Conservation (phyloP, 345 rosid genomes). For the Draba incana region DNA sequence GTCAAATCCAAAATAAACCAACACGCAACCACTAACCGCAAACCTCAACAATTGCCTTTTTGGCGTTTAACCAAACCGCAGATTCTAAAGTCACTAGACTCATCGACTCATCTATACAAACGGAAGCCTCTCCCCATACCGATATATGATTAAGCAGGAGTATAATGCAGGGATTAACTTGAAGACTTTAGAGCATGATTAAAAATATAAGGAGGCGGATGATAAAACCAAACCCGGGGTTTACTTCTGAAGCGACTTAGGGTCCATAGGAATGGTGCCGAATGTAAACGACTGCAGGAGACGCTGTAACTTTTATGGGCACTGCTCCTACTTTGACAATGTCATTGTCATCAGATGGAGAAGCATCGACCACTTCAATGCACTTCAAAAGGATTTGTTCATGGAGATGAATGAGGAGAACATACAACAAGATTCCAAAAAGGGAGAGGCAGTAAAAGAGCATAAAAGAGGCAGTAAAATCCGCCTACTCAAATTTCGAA, state of each 20-base stretch:
- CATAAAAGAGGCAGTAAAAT: slow-evolving; percentile 9
- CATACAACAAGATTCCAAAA: neutral
- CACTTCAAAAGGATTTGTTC: neutral
- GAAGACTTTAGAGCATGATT: slow-evolving; percentile 10
- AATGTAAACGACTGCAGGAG: slow-evolving; percentile 49
- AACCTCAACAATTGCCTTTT: slow-evolving; percentile 22
- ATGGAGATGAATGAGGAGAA: neutral
- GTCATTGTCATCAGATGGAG: slow-evolving; percentile 32
- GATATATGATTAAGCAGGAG: slow-evolving; percentile 4
- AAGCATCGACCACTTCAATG: slow-evolving; percentile 25
- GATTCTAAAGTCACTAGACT: slow-evolving; percentile 22
- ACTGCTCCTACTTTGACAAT: slow-evolving; percentile 68
- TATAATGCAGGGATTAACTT: slow-evolving; percentile 15
- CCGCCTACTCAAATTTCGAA: neutral
- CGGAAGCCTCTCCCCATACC: slow-evolving; percentile 17
- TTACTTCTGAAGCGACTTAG: slow-evolving; percentile 48
- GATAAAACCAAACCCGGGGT: neutral
- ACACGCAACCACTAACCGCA: slow-evolving; percentile 10
- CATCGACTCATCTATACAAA: slow-evolving; percentile 34
- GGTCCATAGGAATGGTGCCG: slow-evolving; percentile 70
- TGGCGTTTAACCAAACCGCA: slow-evolving; percentile 13
- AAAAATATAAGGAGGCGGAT: neutral
- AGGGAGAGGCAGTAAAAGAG: no score
- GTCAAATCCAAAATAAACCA: slow-evolving; percentile 21
- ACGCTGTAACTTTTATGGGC: slow-evolving; percentile 71